These are phyloP conservation scores for Galerina sulciceps DNA, from an alignment of 768 basidiomycete genomes.

Conservation along the genomic window DNA sequence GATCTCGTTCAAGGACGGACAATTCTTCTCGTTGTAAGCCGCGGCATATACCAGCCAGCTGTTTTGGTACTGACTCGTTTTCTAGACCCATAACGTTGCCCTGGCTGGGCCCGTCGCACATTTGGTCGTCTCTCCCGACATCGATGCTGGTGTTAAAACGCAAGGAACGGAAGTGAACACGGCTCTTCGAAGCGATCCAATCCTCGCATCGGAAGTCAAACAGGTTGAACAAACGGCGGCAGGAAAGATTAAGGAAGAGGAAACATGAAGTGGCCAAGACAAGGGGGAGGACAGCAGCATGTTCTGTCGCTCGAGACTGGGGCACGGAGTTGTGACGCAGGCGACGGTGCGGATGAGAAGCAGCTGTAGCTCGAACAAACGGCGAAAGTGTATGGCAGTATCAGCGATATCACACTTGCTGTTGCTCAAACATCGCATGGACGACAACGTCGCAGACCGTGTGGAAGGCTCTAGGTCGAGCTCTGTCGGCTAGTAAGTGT, in stretches of 20 bases:
- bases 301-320: no score
- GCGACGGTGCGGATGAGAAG: no score
- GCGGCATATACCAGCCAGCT: background rate
- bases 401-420: no score
- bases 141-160: constrained; percentile 51
- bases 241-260: constrained; percentile 18
- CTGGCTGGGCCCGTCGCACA: constrained; percentile 53
- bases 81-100: constrained; percentile 49
- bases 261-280: no score
- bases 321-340: no score
- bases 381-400: no score
- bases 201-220: constrained; percentile 31
- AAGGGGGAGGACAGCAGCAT: no score
- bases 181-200: constrained; percentile 41
- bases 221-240: constrained; percentile 28
- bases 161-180: constrained; percentile 48
- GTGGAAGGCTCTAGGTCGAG: no score
- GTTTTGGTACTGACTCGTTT: background rate
- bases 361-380: no score
- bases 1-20: constrained; percentile 76
- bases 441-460: no score
- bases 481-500: no score
- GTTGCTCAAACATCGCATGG: no score
- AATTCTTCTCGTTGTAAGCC: constrained; percentile 70
- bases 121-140: constrained; percentile 56